These are phyloP conservation scores for Mycena metata DNA, from an alignment of 768 basidiomycete genomes.

Conservation along the genomic window DNA sequence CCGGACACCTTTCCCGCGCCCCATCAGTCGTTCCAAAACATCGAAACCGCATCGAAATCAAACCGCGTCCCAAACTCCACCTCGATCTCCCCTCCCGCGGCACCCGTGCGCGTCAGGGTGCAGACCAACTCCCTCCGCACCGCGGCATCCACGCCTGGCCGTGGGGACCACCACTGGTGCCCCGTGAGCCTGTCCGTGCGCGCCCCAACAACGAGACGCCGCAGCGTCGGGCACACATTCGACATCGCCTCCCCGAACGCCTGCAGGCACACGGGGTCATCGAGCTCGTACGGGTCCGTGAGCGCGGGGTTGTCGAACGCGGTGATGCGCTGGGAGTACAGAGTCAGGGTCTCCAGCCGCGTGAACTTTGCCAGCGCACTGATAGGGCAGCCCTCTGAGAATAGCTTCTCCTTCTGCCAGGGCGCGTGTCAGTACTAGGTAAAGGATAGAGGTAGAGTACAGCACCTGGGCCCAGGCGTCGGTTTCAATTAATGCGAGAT, in stretches of 20 bases:
- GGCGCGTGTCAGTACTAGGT: background rate
- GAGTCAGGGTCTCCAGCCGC: constrained; percentile 12
- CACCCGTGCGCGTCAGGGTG: constrained; percentile 18
- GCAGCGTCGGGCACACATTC: constrained; percentile 22
- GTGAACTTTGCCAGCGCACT: constrained; percentile 12
- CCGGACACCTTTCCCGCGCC: too few relatives aligned
- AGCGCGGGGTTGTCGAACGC: background rate
- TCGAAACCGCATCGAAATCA: constrained; percentile 17
- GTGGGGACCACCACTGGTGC: background rate
- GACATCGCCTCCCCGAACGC: constrained; percentile 10
- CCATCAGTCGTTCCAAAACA: constrained; percentile 6
- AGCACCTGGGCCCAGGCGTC: background rate
- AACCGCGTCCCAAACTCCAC: background rate
- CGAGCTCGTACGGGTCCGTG: constrained; percentile 4
- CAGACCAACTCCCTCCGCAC: constrained; percentile 11
- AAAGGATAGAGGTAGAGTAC: background rate
- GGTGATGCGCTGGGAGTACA: constrained; percentile 24
- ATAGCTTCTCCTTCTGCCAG: background rate
- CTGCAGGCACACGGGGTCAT: background rate
- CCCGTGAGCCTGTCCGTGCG: background rate
- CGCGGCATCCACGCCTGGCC: too few relatives aligned
- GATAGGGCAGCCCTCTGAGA: constrained; percentile 4
- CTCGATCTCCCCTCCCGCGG: background rate
- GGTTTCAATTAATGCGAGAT: constrained; percentile 27
- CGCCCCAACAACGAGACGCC: constrained; percentile 8